Percentiles rank a stretch among this genome's conserved stretches.
Conservation (phyloP, 2,329 filamentous ascomycete species). For the Amesomyces nigricolor region DNA sequence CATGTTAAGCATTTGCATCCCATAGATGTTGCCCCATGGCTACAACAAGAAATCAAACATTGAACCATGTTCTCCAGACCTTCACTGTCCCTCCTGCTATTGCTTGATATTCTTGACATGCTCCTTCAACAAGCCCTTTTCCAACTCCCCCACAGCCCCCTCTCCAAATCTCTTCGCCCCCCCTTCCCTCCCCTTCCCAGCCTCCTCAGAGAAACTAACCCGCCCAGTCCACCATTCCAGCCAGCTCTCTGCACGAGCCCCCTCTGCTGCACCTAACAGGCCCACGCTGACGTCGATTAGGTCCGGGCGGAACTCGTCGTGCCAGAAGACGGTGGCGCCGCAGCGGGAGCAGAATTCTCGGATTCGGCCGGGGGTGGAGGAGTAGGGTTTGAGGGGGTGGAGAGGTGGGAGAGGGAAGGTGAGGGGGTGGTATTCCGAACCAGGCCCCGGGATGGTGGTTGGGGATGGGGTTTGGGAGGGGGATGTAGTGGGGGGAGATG, state of each 20-base stretch:
- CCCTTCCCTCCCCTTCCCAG: conserved; percentile 30
- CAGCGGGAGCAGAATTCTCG: conserved; percentile 59
- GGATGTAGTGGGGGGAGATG: not conserved
- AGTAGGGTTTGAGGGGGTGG: conserved; percentile 44
- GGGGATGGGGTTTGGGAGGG: not conserved
- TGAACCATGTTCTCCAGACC: not conserved
- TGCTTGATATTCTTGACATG: no score
- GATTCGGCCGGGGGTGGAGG: conserved; percentile 47
- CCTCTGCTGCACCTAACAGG: conserved; percentile 45
- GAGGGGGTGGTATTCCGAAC: conserved; percentile 25
- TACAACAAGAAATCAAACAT: not conserved
- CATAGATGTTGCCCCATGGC: not conserved
- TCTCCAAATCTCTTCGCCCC: conserved; percentile 26
- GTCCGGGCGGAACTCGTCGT: conserved; percentile 45
- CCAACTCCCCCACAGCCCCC: conserved; percentile 25
- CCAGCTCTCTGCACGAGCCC: conserved; percentile 52
- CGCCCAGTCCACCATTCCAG: conserved; percentile 55
- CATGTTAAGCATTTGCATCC: not conserved
- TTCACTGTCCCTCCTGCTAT: not conserved
- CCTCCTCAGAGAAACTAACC: conserved; percentile 56
- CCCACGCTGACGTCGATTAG: conserved; percentile 61
- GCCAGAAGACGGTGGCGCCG: conserved; percentile 61
- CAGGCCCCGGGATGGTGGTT: not conserved
- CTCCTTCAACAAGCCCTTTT: conserved; percentile 1
- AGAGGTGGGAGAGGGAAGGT: conserved; percentile 34